These are phyloP conservation scores for Ophiocordyceps camponoti-saundersi DNA, from an alignment of 2,329 filamentous ascomycete species.

Conservation along the genomic window DNA sequence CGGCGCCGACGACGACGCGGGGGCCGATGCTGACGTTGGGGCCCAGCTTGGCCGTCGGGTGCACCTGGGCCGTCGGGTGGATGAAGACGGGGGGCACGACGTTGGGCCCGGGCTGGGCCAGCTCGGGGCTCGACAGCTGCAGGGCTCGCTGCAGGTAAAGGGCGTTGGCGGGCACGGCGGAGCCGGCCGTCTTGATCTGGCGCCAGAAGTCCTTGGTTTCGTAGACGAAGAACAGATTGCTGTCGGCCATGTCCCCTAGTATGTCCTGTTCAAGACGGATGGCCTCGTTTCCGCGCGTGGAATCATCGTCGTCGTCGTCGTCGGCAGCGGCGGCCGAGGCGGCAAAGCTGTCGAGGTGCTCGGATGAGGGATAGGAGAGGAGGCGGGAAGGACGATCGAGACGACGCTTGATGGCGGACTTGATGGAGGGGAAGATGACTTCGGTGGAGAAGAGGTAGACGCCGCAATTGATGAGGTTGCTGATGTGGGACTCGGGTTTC, in stretches of 20 bases:
- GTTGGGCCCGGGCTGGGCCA: constrained; percentile 67
- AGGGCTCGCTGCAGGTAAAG: constrained; percentile 90
- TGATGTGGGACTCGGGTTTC: constrained; percentile 95
- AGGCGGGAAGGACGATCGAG: constrained; percentile 70
- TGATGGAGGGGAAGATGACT: constrained; percentile 91
- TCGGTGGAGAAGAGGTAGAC: constrained; percentile 96
- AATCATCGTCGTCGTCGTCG: constrained; percentile 48
- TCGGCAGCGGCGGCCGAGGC: background rate
- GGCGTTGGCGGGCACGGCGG: constrained; percentile 89
- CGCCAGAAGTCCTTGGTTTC: constrained; percentile 99
- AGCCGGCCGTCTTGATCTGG: constrained; percentile 98
- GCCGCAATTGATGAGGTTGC: constrained; percentile 97
- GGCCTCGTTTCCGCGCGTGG: constrained; percentile 67
- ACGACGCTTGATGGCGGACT: constrained; percentile 86
- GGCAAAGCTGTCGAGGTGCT: constrained; percentile 62
- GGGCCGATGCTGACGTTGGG: constrained; percentile 94
- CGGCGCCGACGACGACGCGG: constrained; percentile 68
- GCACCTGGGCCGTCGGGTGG: constrained; percentile 76
- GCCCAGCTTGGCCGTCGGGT: constrained; percentile 89
- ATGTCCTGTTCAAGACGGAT: constrained; percentile 96
- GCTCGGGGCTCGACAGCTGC: constrained; percentile 62
- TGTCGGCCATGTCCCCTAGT: constrained; percentile 85
- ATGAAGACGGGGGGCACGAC: constrained; percentile 91
- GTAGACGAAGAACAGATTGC: constrained; percentile 94
- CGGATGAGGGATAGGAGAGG: constrained; percentile 87